Percentiles rank a stretch among this genome's conserved stretches.
Conservation (phyloP, 148 eudicot genomes). For the Chenopodium album region DNA sequence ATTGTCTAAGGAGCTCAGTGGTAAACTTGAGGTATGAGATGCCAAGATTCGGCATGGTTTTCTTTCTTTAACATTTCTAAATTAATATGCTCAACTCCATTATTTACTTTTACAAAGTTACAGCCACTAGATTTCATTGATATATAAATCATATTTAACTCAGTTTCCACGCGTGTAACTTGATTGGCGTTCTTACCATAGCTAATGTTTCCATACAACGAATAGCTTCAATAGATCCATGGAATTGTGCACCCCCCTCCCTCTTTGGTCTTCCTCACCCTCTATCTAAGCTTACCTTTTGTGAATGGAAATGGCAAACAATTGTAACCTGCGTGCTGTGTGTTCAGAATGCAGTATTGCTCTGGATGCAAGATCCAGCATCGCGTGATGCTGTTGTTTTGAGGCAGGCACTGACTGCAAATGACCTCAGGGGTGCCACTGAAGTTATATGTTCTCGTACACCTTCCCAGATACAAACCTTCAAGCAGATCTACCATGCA, state of each 20-base stretch:
- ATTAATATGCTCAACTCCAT: background rate
- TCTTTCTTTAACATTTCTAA: background rate
- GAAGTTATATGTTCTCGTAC: conserved; percentile 87
- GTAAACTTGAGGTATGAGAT: conserved; percentile 54
- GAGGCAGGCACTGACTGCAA: conserved; percentile 47
- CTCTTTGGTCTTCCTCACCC: background rate
- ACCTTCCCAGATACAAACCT: conserved; percentile 59
- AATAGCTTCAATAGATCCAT: background rate
- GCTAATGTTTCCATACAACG: background rate
- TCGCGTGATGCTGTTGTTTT: conserved; percentile 69
- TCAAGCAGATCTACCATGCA: conserved; percentile 55
- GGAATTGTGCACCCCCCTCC: background rate
- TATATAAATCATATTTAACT: background rate
- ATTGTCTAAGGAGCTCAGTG: conserved; percentile 58
- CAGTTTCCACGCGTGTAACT: background rate
- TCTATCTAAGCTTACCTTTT: background rate
- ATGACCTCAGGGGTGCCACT: conserved; percentile 53
- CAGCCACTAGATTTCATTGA: background rate
- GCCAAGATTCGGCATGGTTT: background rate
- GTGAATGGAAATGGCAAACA: background rate
- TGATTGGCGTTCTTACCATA: background rate
- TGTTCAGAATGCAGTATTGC: conserved; percentile 57
- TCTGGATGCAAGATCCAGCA: conserved; percentile 80
- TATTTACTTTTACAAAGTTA: background rate
- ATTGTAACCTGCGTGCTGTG: background rate